Evolutionary conservation across 768 basidiomycete species (phyloP).

Genomic region (Candolleomyces eurysporus): DNA sequence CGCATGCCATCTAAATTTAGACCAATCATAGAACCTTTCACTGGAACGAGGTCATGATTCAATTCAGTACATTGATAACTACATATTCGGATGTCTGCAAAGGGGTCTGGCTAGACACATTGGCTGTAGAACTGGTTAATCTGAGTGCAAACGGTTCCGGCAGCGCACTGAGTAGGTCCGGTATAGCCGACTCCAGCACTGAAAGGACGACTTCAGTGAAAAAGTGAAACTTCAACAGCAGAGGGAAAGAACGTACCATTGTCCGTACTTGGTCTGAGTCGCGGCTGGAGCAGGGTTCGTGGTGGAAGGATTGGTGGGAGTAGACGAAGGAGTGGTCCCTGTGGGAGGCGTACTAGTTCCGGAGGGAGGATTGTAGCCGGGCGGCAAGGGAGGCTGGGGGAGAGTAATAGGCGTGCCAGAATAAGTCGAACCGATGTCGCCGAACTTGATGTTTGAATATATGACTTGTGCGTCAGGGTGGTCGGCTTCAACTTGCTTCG

Average conservation of each 20-base stretch:
- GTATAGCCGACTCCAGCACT: conserved; percentile 35
- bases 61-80: too few relatives aligned
- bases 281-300: conserved; percentile 12
- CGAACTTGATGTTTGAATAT: conserved; percentile 56
- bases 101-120: conserved; percentile 18
- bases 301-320: neutral
- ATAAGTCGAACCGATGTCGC: conserved; percentile 46
- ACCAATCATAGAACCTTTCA: neutral
- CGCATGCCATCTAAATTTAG: conserved; percentile 1
- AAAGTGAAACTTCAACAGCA: neutral
- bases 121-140: conserved; percentile 33
- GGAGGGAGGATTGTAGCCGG: neutral
- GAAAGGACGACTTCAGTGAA: neutral
- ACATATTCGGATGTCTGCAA: neutral
- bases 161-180: conserved; percentile 31
- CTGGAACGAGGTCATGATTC: too few relatives aligned
- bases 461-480: conserved; percentile 41
- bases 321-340: conserved; percentile 3
- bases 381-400: neutral
- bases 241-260: conserved; percentile 20
- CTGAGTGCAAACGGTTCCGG: conserved; percentile 27
- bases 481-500: conserved; percentile 40
- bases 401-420: neutral
- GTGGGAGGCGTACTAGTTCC: neutral
- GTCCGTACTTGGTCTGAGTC: conserved; percentile 23